Conservation (phyloP, 2,329 filamentous ascomycete species). For the Hypoxylon rubiginosum region DNA sequence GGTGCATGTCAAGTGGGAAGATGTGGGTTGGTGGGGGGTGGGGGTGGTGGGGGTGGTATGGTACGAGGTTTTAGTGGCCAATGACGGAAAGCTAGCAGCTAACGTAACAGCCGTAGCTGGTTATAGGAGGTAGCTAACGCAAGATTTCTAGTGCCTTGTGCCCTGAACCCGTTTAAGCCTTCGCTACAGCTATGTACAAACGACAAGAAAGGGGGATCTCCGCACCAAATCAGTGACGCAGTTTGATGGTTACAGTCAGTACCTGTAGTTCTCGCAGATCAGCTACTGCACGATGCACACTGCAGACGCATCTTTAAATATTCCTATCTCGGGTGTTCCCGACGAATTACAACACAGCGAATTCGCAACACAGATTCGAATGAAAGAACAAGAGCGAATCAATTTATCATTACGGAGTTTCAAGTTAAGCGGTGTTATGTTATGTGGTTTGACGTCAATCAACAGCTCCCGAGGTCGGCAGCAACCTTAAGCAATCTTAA, state of each 20-base stretch:
- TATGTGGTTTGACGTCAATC: slow-evolving; percentile 7
- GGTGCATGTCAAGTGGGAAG: background rate
- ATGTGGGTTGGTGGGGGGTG: background rate
- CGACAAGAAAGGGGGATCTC: background rate
- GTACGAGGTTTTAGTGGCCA: slow-evolving; percentile 42
- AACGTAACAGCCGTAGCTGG: background rate
- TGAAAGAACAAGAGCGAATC: background rate
- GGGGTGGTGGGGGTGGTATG: slow-evolving; percentile 15
- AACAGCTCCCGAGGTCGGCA: slow-evolving; percentile 10
- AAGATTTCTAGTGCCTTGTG: slow-evolving; percentile 16
- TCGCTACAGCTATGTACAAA: no score
- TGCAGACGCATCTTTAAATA: background rate
- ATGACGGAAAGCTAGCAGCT: slow-evolving; percentile 24
- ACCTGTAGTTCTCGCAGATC: slow-evolving; percentile 7
- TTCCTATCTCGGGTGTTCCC: slow-evolving; percentile 10
- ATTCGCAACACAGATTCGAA: background rate
- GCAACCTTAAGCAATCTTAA: slow-evolving; percentile 3
- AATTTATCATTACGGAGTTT: background rate
- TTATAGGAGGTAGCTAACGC: no score
- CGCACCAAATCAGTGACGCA: slow-evolving; percentile 21
- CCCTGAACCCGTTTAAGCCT: slow-evolving; percentile 9
- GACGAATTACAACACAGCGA: background rate
- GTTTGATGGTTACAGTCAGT: slow-evolving; percentile 9
- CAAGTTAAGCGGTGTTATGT: background rate
- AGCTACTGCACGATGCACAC: slow-evolving; percentile 2